Evolutionary conservation across 768 basidiomycete species (phyloP), one percentile per base, ranked within the genome.

Genomic region (Tulasnella sp.): DNA sequence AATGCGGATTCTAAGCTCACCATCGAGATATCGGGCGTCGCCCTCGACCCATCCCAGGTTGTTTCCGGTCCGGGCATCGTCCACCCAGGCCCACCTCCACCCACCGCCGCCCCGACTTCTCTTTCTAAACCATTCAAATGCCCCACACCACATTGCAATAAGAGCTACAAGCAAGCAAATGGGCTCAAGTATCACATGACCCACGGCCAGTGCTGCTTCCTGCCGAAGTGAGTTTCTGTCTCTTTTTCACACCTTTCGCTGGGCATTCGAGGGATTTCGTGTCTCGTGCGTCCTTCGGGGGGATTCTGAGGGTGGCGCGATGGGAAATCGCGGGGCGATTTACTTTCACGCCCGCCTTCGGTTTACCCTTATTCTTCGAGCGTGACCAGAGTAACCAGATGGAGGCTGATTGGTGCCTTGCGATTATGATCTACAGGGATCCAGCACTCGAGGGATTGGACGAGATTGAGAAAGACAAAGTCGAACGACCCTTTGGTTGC

Each of bases 131-230:
- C 69, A 7, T 71, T 67, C 66, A 60, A 81, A 45, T 97, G 92
- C 74, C 92, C 92, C 8, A 93, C 93, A 68, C 82, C 87, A 0
- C 90, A 91, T 62, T 97, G 92, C 74, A 90, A 87, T 73, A 97
- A 97, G 75, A 79, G 79, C 50, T 96, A 94, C 75, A 94, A 94
- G 74, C 91, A 94, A 70, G 88, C 88, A 40, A 96, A 96, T 63
- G 82, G 92, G 9, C 75, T 97, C 65, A 94, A 96, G 73, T 92
- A 93, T 70, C 89, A 93, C 69, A 83, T 90, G 75, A 86, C 84
- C 7, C 89, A 90, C 67, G 90, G 92, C 7, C 84, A 83, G 61
- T 97, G 92, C 70, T 91, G 90, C 68, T 94, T 91, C 68, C 85
- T 88, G 0, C 89, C 91, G 4, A 85, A 43, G 52, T 54, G 52